Evolutionary conservation across 495 filamentous ascomycete species (phyloP), one percentile per base, ranked within the genome.

Genomic region (Penicillium cosmopolitanum): DNA sequence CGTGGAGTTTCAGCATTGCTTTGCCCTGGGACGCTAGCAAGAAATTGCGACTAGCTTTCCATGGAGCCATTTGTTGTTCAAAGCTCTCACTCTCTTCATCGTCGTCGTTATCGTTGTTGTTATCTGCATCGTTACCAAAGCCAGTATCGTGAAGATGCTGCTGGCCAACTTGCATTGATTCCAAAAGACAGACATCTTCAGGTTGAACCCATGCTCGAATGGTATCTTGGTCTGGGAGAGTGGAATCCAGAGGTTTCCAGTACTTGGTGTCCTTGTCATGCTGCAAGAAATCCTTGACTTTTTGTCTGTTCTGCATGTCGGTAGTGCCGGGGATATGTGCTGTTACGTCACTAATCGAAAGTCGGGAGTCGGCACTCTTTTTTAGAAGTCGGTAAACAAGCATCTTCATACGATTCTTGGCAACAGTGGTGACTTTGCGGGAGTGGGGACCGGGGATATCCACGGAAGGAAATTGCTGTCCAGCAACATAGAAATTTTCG

Each of bases 401-500:
- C 90, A 97, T 97, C 76, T 93, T 96, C 74, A 99, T 85, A 15
- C 95, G 89, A 68, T 93, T 96, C 78, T 98, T 98, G 19, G 90
- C 85, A 8, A 94, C 92, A 35, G 93, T 97, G 0, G 96, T 98
- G 21, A 98, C 93, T 66, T 92, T 93, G 50, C 95, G 85, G 3
- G 93, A 95, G 74, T 97, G 92, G 2, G 92, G 92, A 2, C 92
- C 91, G 36, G 96, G 96, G 7, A 99, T 89, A 62, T 97, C 93
- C 31, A 93, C 85, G 0, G 90, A 90, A 11, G 95, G 95, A 63
- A 98, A 88, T 58, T 92, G 87, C 66, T 99, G 95, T 6, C 95
- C 95, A 43, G 96, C 95, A 12, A 89, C 85, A 62, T 85, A 94
- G 15, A 99, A 71, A 66, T 97, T 88, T 55, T 97, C 93, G 38